Base-by-base conservation (phyloP, 1,284 basidiomycete genomes). In the Trametes hirsuta region DNA sequence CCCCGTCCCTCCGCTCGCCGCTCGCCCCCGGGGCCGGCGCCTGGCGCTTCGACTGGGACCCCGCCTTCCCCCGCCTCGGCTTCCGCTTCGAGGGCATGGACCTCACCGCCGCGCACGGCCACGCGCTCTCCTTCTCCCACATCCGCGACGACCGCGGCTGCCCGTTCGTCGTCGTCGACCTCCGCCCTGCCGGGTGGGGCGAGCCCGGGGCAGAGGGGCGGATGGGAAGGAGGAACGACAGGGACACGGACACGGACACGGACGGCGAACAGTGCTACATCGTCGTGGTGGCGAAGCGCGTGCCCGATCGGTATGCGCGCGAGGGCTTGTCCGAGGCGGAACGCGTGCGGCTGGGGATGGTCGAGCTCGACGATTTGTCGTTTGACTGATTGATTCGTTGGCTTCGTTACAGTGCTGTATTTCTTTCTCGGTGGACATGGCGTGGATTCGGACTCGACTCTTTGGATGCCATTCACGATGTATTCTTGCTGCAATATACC, bases 21-120 rank as follows among this genome's bases (percentile, higher is more conserved):
- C 57, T 15, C 21, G 40, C 14, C 34, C 5, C 49, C 22, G 44
- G 44, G 18, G 18, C 18, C n/a, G 39, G 55, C 44, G 55, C 56
- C 57, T 65, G 60, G 60, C 60, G 61, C 14, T 61, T 65, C 55
- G 58, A 62, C 53, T 65, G 64, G 64, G 61, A 58, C 58, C 53
- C 41, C 45, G 45, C 58, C 46, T 58, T 60, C 55, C 64, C 64
- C 11, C 45, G 55, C 1, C 53, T 65, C 34, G 64, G 64, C 21
- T 65, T 53, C 55, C 58, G 53, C 44, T 53, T 49, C 55, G 64
- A 65, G 47, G 64, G 64, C 58, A 60, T 55, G 58, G 64, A 65
- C 58, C 41, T 60, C 46, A 59, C 60, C 24, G 54, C 53, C 25
- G n/a, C 37, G 34, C 50, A 45, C 49, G 64, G 61, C 22, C 64